phyloP scores from a whole-genome alignment of 2,329 filamentous ascomycete genomes.

The Pseudogymnoascus pannorum region DNA sequence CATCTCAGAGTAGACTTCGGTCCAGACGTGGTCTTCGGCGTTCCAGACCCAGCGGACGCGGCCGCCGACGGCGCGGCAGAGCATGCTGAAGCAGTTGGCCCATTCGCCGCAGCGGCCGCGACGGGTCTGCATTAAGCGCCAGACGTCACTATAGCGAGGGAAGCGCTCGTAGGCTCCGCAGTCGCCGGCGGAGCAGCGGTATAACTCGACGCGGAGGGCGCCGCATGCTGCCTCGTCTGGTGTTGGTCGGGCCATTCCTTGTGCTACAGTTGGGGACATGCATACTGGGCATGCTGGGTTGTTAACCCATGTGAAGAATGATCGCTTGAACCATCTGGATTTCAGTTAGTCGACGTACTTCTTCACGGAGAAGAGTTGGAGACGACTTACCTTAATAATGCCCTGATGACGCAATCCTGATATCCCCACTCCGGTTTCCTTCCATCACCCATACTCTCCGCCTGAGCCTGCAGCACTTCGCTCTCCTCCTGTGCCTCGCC shows the following conservation, averaged over 20 bases:
- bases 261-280: constrained; percentile 70
- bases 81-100: constrained; percentile 98
- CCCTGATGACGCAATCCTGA: constrained; percentile 90
- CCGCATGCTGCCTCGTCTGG: constrained; percentile 86
- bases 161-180: constrained; percentile 83
- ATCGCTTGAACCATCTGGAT: constrained; percentile 82
- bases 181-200: constrained; percentile 69
- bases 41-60: constrained; percentile 98
- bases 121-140: constrained; percentile 79
- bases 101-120: constrained; percentile 88
- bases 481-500: constrained; percentile 88
- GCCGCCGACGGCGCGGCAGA: constrained; percentile 85
- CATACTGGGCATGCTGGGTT: constrained; percentile 83
- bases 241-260: constrained; percentile 76
- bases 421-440: constrained; percentile 88
- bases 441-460: constrained; percentile 75
- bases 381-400: constrained; percentile 67
- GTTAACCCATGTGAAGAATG: constrained; percentile 95
- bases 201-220: constrained; percentile 81
- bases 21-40: constrained; percentile 95
- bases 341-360: constrained; percentile 15
- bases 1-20: constrained; percentile 92
- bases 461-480: constrained; percentile 80
- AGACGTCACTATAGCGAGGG: constrained; percentile 90
- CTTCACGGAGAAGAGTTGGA: constrained; percentile 13